These are phyloP conservation scores for Paracamarosporium sp. DNA, from an alignment of 2,329 filamentous ascomycete genomes.

Conservation along the genomic window DNA sequence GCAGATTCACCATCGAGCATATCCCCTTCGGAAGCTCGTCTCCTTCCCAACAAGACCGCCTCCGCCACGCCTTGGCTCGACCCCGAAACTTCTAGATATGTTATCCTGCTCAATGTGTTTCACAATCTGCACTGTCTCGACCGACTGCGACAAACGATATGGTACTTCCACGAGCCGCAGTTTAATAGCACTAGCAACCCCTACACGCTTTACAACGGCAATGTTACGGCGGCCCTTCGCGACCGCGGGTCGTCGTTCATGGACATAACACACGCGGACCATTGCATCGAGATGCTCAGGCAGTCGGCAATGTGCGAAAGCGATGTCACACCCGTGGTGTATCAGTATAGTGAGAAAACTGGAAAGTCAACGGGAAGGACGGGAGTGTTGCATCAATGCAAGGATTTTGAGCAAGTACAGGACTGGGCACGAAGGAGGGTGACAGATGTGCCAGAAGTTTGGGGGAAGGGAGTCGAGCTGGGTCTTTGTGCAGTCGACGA, in stretches of 20 bases:
- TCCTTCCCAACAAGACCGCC: neutral
- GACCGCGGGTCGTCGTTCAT: neutral
- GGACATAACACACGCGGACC: neutral
- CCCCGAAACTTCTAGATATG: neutral
- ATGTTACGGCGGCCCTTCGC: neutral
- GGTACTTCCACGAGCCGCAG: neutral
- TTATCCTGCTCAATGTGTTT: neutral
- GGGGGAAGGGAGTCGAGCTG: neutral
- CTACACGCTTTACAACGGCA: neutral
- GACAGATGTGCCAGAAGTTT: neutral
- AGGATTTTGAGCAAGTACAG: neutral
- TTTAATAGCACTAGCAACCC: neutral
- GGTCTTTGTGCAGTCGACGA: neutral
- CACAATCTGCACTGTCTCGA: neutral
- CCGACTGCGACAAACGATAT: neutral
- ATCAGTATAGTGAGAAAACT: neutral
- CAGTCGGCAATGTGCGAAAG: neutral
- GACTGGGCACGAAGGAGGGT: neutral
- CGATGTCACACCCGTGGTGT: neutral
- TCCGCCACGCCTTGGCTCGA: neutral
- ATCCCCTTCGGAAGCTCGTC: neutral
- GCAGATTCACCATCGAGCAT: neutral
- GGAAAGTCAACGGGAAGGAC: neutral
- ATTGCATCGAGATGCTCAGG: neutral
- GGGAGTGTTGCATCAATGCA: neutral